Base-by-base conservation (phyloP, 345 rosid genomes). In the Eutrema yunnanense region DNA sequence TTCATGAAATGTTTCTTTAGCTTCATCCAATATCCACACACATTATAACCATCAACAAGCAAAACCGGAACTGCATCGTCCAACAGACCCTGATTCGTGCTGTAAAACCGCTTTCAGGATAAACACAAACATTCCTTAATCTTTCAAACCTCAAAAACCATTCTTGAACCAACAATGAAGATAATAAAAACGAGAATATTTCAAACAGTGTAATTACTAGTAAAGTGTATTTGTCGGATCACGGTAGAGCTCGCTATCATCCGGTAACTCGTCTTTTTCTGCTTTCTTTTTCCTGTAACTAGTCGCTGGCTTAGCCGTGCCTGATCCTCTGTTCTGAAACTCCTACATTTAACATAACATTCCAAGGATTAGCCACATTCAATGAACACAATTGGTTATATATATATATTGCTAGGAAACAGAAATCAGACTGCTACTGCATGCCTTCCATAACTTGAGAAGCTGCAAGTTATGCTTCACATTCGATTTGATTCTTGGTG, bases 11-110 rank as follows among this genome's bases (percentile, higher is more conserved):
- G 92, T 69, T 91, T 91, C 88, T 89, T 94, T 72, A 94, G 79
- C 79, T 94, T 94, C 42, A 77, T 41, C 98, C 98, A 94, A 71
- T 85, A 89, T 53, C 98, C 97, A 80, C 98, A 94, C 29, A 94
- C 92, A 77, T 94, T 94, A 78, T 94, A 94, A 65, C 98, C 98
- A 65, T 93, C 98, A 80, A 93, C 96, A 9, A 93, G 98, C 86
- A 93, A 79, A 53, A 93, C 97, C 3, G 98, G 98, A 59, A 84
- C 82, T n/a, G 86, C 90, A 77, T 78, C 80, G 6, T 80, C 87
- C 26, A 75, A 36, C 27, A 89, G 9, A 37, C 83, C 86, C 80
- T 84, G 97, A 74, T 84, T 84, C 61, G 91, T 91, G 84, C 98
- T 93, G 89, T 78, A 78, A 80, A 78, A 72, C 78, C 73, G 65